Evolutionary conservation across 192 early-diverging fungal genomes (phyloP), one percentile per base, ranked within the genome.

Genomic region (Phycomyces blakesleeanus): DNA sequence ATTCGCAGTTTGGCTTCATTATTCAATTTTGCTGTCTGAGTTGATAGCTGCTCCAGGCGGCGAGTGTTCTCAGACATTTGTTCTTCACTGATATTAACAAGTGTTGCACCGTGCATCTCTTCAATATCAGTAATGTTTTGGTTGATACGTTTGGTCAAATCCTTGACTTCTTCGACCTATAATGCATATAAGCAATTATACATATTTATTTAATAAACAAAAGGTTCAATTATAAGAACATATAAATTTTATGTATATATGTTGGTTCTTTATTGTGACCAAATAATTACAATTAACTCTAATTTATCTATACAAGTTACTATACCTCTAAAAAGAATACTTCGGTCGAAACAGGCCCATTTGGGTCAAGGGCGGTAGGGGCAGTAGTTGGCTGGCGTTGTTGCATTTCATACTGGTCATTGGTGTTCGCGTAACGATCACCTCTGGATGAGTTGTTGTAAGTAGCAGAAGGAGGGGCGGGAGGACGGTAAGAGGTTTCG

Each of bases 1-100:
- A 85, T 81, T 55, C 77, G 73, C 55, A 75, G 77, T 69, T 85
- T 85, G 49, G 74, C 57, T 16, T 71, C 51, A 24, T 70, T 70
- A 51, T 76, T 76, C 37, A 76, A 37, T 40, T 70, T 67, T 5
- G 64, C 62, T 5, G 74, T 76, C 18, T 62, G 50, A 16, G 61
- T 51, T 1, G 66, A 54, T 1, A 76, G 22, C 16, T 50, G 49
- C 37, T 76, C 68, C 24, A 76, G 22, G 14, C 64, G 61, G 40
- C 57, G 60, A 16, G 68, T 55, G 51, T 76, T 76, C 25, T 63
- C 53, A n/a, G 59, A 64, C 16, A 64, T 22, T 40, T 70, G 68
- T 51, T 67, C 55, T 22, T 76, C 74, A 55, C 57, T 76, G 59
- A 64, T 71, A 56, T 76, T 71, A 16, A 53, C 57, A 24, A 76